A percentile compares a stretch with the other conserved stretches of the same genome.
phyloP scores from a whole-genome alignment of 1,139 yeast genomes.

The Diutina ranongensis region DNA sequence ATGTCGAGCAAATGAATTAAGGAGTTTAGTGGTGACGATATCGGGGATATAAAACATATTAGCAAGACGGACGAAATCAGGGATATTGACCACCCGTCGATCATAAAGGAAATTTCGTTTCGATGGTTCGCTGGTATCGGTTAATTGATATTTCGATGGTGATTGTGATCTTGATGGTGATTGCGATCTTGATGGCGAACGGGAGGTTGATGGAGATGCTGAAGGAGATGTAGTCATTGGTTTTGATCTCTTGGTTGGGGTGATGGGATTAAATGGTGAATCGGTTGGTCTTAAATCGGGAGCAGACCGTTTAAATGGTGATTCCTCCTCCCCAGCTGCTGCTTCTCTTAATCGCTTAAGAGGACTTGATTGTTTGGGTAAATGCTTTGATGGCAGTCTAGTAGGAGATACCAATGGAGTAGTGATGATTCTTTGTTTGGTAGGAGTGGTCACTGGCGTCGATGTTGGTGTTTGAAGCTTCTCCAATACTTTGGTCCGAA shows the following conservation, averaged over 20 bases:
- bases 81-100: conserved; percentile 19
- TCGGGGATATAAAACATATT: conserved; percentile 53
- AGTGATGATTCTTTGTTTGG: conserved; percentile 7
- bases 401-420: conserved; percentile 5
- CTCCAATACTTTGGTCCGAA: conserved; percentile 23
- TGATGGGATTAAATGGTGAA: conserved; percentile 19
- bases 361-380: conserved; percentile 18
- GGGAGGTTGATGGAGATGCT: conserved; percentile 7
- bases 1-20: conserved; percentile 40
- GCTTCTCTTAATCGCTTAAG: conserved; percentile 16
- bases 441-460: conserved; percentile 24
- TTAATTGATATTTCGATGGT: not conserved
- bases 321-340: conserved; percentile 6
- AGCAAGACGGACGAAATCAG: conserved; percentile 47
- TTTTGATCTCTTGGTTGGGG: not conserved
- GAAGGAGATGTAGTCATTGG: too few species aligned
- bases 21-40: conserved; percentile 35
- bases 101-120: conserved; percentile 7
- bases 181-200: not conserved
- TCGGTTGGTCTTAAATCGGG: not conserved
- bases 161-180: not conserved
- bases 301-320: conserved; percentile 2
- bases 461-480: conserved; percentile 12
- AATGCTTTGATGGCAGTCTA: conserved; percentile 10
- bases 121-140: conserved; percentile 6